These are phyloP conservation scores for Cutaneotrichosporon sp. DNA, from an alignment of 1,284 basidiomycete genomes.

Conservation along the genomic window DNA sequence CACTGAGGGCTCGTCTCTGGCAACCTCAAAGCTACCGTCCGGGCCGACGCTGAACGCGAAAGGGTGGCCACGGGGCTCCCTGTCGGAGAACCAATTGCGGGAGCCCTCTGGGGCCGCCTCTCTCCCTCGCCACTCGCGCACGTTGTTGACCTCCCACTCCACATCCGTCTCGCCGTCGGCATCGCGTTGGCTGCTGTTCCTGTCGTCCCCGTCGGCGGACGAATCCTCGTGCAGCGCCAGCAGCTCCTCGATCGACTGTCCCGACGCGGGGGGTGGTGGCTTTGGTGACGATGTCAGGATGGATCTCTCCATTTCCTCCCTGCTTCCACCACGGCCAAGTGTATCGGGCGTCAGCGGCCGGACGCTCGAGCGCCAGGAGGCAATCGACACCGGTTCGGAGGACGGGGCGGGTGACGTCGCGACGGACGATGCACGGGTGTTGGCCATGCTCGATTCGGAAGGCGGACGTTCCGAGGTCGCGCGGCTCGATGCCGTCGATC, in stretches of 20 bases:
- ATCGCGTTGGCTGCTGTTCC: no score
- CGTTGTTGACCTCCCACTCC: background rate
- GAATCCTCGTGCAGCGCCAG: constrained; percentile 29
- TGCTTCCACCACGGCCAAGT: no score
- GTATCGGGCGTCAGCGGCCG: no score
- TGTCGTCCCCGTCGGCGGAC: constrained; percentile 32
- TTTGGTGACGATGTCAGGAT: background rate
- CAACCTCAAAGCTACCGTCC: constrained; percentile 22
- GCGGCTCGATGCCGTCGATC: background rate
- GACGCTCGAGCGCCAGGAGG: background rate
- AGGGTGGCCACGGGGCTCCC: constrained; percentile 5
- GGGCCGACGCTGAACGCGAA: constrained; percentile 40
- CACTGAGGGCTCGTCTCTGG: background rate
- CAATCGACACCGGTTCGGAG: background rate
- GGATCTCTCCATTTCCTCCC: constrained; percentile 17
- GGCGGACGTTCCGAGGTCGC: no score
- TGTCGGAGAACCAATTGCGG: background rate
- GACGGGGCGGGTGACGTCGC: no score
- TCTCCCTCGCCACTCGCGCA: no score
- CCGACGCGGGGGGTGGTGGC: background rate
- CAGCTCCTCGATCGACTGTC: constrained; percentile 28
- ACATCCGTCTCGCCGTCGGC: constrained; percentile 7
- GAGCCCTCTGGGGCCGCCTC: no score
- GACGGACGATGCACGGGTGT: background rate
- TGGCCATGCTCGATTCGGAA: background rate